Evolutionary conservation across 140 eudicot genomes (phyloP).

Genomic region (Erigeron philadelphicus): DNA sequence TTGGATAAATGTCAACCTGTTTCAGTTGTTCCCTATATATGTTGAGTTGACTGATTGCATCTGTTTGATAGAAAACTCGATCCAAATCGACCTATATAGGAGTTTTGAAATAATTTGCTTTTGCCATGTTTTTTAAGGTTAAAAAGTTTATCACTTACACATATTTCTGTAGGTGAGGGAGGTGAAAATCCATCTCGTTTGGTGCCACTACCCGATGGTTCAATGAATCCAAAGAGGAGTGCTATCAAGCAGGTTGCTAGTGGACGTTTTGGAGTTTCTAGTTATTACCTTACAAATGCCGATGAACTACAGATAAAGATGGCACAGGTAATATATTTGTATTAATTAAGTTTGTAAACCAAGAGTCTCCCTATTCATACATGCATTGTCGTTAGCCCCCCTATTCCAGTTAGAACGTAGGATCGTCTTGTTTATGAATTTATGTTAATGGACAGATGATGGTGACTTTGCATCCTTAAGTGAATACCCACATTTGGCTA

Average conservation of each 20-base stretch:
- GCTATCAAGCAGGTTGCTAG: slow-evolving; percentile 99
- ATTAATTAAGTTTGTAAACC: slow-evolving; percentile 12
- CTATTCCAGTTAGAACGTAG: slow-evolving; percentile 39
- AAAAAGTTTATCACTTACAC: background rate
- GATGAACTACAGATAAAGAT: slow-evolving; percentile 95
- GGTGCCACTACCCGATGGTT: slow-evolving; percentile 93
- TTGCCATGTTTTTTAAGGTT: background rate
- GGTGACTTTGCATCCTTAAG: slow-evolving; percentile 68
- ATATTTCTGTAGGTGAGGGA: slow-evolving; percentile 68
- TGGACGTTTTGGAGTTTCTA: slow-evolving; percentile 96
- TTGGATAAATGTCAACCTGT: too few relatives aligned
- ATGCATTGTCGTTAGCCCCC: slow-evolving; percentile 25
- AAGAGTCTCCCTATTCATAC: background rate
- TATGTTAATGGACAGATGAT: slow-evolving; percentile 39
- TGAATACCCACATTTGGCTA: slow-evolving; percentile 45
- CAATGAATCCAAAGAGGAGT: slow-evolving; percentile 88
- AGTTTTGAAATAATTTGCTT: background rate
- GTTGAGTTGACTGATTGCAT: background rate
- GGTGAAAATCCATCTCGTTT: slow-evolving; percentile 98
- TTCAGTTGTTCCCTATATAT: background rate
- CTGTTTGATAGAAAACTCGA: background rate
- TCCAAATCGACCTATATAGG: background rate
- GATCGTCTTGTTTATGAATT: slow-evolving; percentile 52
- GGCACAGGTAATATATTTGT: slow-evolving; percentile 76
- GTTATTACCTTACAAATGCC: slow-evolving; percentile 90